Conservation (phyloP, 257 asterid species). For the Voacanga thouarsii region DNA sequence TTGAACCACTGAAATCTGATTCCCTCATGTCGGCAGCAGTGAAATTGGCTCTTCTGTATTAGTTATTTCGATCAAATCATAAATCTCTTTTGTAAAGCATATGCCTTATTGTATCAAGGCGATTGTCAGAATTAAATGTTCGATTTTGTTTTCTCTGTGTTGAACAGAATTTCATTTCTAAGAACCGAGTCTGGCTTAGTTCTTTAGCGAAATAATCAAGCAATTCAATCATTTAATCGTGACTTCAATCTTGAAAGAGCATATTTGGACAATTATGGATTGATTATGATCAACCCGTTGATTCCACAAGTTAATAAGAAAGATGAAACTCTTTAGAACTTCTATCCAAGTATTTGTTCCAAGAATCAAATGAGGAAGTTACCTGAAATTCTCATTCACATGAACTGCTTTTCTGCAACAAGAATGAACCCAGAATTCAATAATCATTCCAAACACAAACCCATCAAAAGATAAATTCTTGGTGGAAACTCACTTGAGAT, state of each 20-base stretch:
- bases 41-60: constrained; percentile 95
- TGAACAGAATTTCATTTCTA: not conserved
- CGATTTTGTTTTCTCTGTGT: not conserved
- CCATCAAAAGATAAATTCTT: not conserved
- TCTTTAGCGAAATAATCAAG: not conserved
- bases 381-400: constrained; percentile 91
- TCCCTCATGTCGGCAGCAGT: constrained; percentile 98
- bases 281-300: not conserved
- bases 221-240: not conserved
- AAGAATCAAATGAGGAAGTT: constrained; percentile 5
- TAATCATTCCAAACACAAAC: not conserved
- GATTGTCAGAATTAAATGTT: not conserved
- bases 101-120: not conserved
- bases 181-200: not conserved
- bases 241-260: not conserved
- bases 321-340: not conserved
- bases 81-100: constrained; percentile 28
- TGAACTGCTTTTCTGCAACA: constrained; percentile 84
- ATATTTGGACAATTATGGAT: not conserved
- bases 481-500: constrained; percentile 53
- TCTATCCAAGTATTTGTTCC: not conserved
- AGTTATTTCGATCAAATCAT: constrained; percentile 35
- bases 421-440: constrained; percentile 12
- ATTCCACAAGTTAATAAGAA: not conserved
- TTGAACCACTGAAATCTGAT: constrained; percentile 91